Evolutionary conservation across 495 filamentous ascomycete genomes (phyloP), one percentile per base, ranked within the genome.

Genomic region (Haplographium delicatum): DNA sequence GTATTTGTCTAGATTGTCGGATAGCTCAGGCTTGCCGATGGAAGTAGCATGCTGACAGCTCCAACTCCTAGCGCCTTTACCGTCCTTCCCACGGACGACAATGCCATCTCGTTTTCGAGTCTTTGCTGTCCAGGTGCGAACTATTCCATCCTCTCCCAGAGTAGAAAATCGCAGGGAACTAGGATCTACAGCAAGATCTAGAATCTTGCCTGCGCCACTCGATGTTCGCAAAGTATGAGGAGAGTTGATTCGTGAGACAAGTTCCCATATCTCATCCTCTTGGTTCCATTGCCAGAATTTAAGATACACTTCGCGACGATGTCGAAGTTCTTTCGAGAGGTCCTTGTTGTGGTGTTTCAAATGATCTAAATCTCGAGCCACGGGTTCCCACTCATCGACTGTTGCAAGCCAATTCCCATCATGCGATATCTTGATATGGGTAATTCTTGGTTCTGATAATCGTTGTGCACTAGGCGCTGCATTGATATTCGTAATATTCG

Each of bases 341-440:
- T 65, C 64, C 3, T 61, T 27, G 16, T 63, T 61, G 20, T 67
- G 63, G 26, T 65, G 58, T 9, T 62, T 65, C 47, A 73, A 66
- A 31, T 71, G 66, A 33, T 72, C 68, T n/a, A 85, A 43, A 57
- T 91, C 88, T 47, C 73, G 71, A 24, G 67, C 65, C 16, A 83
- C 80, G 16, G 89, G 90, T 42, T 71, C 76, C 93, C 93, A 99
- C 50, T 85, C 83, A 60, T 99, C 94, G 3, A 94, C 77, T 0
- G 88, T 95, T 28, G 87, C 89, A 53, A 99, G 74, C 93, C 93
- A 99, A 54, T 82, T 76, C 1, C 90, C 91, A 62, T 96, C 84
- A 22, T 73, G 63, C 19, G 85, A 87, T 50, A 91, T 75, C 44
- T 79, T 73, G 47, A 99, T 67, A 41, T 82, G 76, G 10, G 74